Base-by-base conservation (phyloP, 2,329 filamentous ascomycete species). In the Xylariaceae sp. region DNA sequence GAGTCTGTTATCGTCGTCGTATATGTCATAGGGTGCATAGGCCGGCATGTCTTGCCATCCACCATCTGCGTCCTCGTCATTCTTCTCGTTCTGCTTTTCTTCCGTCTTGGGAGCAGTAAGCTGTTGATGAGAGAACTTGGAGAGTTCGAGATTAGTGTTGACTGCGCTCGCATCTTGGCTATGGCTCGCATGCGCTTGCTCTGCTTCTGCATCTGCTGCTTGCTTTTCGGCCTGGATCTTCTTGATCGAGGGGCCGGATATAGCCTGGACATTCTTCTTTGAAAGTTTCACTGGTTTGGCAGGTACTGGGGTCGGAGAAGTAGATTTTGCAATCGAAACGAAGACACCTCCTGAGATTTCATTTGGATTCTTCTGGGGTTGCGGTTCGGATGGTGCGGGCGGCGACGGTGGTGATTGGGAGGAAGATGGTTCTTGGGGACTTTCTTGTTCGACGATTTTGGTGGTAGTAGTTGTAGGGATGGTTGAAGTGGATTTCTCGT, bases 1-100 rank as follows among this genome's bases (percentile, higher is more conserved):
- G 34, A 99, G 80, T 65, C 84, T 89, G 66, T 96, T 89, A 72
- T 96, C 88, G 69, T 99, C 94, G 71, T 99, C 91, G 73, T 97
- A 99, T 66, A 96, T 89, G 74, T 97, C 93, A 72, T 94, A 95
- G 44, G 88, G 88, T 6, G 92, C 94, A 69, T 92, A 91, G 1
- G 94, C 86, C 1, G 93, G 94, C 94, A 99, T 99, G 2, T 85
- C 83, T 76, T 97, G 91, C 94, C 94, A 99, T 55, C 81, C 85
- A 1, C 77, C 86, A n/a, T 88, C 88, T 8, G 45, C 7, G 6
- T 49, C 17, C 8, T 49, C 15, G 4, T 85, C 85, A 9, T 83
- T 78, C 17, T 17, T 5, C 47, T 50, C 11, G 2, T 82, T 74
- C 10, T 80, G 37, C 41, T 45, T 76, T 51, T 82, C 77, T 10